A percentile compares a stretch with the other conserved stretches of the same genome.
Evolutionary conservation across 1,139 yeast genomes (phyloP).

Genomic region (Blastobotrys proliferans): DNA sequence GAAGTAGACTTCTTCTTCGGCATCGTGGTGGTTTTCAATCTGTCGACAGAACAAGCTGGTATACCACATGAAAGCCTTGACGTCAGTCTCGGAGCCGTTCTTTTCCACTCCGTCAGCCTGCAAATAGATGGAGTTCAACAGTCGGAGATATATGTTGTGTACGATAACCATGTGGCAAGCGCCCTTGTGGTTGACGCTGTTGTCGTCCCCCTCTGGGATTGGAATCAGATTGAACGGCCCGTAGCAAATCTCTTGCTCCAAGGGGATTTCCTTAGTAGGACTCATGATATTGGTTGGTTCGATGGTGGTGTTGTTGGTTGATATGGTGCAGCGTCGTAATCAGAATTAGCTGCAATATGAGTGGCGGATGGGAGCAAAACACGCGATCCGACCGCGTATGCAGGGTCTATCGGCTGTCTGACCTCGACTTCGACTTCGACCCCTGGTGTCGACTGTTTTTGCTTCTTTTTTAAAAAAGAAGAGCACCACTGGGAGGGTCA

Average conservation of each 20-base stretch:
- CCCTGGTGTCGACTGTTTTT: too few relatives aligned
- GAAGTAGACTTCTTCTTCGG: slow-evolving; percentile 1
- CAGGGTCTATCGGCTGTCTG: too few relatives aligned
- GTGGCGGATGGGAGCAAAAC: too few relatives aligned
- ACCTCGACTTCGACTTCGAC: too few relatives aligned
- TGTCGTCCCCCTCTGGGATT: slow-evolving; percentile 1
- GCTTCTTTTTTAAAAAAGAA: too few relatives aligned
- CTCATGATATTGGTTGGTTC: neutral
- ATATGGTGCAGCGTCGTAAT: neutral
- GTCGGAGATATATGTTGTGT: slow-evolving; percentile 4
- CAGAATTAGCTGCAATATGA: too few relatives aligned
- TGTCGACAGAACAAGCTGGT: too few relatives aligned
- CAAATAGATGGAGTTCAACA: slow-evolving; percentile 2
- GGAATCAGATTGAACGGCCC: slow-evolving; percentile 1
- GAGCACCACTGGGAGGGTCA: too few relatives aligned
- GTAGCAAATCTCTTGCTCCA: slow-evolving; percentile 1
- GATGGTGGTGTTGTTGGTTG: neutral
- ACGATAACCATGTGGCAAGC: slow-evolving; percentile 7
- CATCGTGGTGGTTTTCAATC: slow-evolving; percentile 3
- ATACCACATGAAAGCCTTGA: slow-evolving; percentile 5
- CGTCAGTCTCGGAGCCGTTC: neutral
- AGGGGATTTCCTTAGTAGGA: neutral
- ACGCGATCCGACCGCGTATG: too few relatives aligned
- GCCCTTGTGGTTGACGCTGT: too few relatives aligned
- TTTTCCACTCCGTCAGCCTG: slow-evolving; percentile 3